Evolutionary conservation across 768 basidiomycete genomes (phyloP).

Genomic region (Coprinellus aureogranulatus): DNA sequence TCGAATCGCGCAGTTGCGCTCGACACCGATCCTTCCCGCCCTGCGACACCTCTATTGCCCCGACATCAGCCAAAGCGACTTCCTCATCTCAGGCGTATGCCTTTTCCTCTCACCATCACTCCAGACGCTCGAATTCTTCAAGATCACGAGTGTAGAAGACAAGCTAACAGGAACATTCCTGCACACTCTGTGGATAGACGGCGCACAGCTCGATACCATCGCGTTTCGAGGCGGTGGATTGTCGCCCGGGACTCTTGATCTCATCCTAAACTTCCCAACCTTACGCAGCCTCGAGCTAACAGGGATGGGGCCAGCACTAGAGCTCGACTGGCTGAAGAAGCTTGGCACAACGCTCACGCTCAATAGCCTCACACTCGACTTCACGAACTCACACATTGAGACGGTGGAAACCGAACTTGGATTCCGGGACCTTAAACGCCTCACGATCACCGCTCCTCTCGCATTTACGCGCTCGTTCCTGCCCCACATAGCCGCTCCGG

Average conservation of each 20-base stretch:
- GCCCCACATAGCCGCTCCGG: slow-evolving; percentile 17
- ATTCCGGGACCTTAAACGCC: slow-evolving; percentile 21
- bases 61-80: slow-evolving; percentile 26
- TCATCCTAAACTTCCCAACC: slow-evolving; percentile 19
- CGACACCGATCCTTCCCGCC: slow-evolving; percentile 24
- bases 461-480: slow-evolving; percentile 23
- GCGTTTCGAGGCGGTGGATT: slow-evolving; percentile 23
- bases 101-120: slow-evolving; percentile 31
- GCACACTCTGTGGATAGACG: slow-evolving; percentile 24
- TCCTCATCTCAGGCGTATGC: slow-evolving; percentile 32
- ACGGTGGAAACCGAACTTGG: slow-evolving; percentile 23
- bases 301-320: slow-evolving; percentile 25
- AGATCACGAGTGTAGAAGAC: slow-evolving; percentile 30
- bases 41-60: slow-evolving; percentile 29
- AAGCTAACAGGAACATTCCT: slow-evolving; percentile 32
- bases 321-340: slow-evolving; percentile 20
- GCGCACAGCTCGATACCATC: slow-evolving; percentile 24
- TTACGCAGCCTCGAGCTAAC: slow-evolving; percentile 22
- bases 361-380: slow-evolving; percentile 25
- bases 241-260: slow-evolving; percentile 24
- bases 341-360: slow-evolving; percentile 24
- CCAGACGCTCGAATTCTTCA: slow-evolving; percentile 24
- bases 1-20: slow-evolving; percentile 28
- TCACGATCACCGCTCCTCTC: slow-evolving; percentile 25
- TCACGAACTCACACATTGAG: slow-evolving; percentile 17